phyloP scores from a whole-genome alignment of 108 stramenopile genomes.

The Nitzschia sp. region DNA sequence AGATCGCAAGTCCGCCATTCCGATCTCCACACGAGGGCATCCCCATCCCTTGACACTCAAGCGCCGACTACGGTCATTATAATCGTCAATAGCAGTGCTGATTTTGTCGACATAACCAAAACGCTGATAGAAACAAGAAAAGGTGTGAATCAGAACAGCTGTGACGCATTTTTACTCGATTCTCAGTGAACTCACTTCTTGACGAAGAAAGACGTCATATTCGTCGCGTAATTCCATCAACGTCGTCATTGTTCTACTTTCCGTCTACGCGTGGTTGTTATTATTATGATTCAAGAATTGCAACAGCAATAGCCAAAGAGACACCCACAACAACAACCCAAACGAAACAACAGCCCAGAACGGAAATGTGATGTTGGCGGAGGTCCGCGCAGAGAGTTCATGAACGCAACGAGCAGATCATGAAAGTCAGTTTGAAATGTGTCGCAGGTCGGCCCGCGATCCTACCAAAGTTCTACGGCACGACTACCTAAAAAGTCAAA shows the following conservation, averaged over 20 bases:
- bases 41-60: slow-evolving; percentile 48
- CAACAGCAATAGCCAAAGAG: neutral
- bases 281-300: neutral
- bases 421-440: neutral
- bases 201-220: slow-evolving; percentile 37
- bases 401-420: neutral
- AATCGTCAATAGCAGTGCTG: slow-evolving; percentile 70
- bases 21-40: slow-evolving; percentile 64
- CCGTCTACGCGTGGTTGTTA: neutral
- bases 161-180: neutral
- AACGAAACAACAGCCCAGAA: too few relatives aligned
- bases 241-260: slow-evolving; percentile 14
- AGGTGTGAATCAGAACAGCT: neutral
- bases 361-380: too few relatives aligned
- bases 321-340: neutral
- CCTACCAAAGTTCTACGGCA: neutral
- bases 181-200: slow-evolving; percentile 42
- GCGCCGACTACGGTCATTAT: slow-evolving; percentile 48
- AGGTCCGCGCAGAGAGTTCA: neutral
- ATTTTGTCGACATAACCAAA: slow-evolving; percentile 54
- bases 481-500: neutral
- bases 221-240: slow-evolving; percentile 32
- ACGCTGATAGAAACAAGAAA: slow-evolving; percentile 14
- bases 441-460: neutral
- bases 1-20: slow-evolving; percentile 71